A percentile compares a stretch with the other conserved stretches of the same genome.
phyloP scores from a whole-genome alignment of 164 flowering plant species.

The Akebia trifoliata region DNA sequence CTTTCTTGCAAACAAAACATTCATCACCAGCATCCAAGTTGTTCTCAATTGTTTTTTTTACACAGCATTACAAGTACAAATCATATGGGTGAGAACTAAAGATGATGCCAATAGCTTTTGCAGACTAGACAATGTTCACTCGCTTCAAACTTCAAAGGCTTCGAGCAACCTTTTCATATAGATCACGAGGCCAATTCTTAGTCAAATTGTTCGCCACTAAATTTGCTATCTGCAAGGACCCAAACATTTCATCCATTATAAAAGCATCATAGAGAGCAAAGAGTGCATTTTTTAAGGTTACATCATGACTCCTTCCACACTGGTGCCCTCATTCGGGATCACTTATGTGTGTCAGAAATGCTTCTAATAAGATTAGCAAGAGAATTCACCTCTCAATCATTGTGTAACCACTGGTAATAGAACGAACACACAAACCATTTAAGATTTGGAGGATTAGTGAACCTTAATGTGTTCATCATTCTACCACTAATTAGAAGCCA shows the following conservation, averaged over 20 bases:
- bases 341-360: too few species aligned
- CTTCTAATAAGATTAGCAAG: too few species aligned
- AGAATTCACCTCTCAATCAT: too few species aligned
- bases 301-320: too few species aligned
- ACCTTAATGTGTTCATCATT: not conserved
- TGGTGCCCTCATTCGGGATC: too few species aligned
- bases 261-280: not conserved
- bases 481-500: not conserved
- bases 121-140: too few species aligned
- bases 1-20: not conserved
- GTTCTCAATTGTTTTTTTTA: not conserved
- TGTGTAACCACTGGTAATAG: too few species aligned
- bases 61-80: not conserved
- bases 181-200: constrained; percentile 84
- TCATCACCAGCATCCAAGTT: not conserved
- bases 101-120: too few species aligned
- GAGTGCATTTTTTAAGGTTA: too few species aligned
- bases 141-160: constrained; percentile 47
- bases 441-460: not conserved
- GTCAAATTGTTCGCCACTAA: constrained; percentile 74
- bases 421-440: too few species aligned
- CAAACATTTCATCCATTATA: constrained; percentile 2
- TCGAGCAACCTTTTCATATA: constrained; percentile 79
- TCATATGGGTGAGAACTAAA: too few species aligned
- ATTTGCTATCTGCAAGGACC: constrained; percentile 64